Base-by-base conservation (phyloP, 1,284 basidiomycete genomes). In the Fomitopsis betulina region DNA sequence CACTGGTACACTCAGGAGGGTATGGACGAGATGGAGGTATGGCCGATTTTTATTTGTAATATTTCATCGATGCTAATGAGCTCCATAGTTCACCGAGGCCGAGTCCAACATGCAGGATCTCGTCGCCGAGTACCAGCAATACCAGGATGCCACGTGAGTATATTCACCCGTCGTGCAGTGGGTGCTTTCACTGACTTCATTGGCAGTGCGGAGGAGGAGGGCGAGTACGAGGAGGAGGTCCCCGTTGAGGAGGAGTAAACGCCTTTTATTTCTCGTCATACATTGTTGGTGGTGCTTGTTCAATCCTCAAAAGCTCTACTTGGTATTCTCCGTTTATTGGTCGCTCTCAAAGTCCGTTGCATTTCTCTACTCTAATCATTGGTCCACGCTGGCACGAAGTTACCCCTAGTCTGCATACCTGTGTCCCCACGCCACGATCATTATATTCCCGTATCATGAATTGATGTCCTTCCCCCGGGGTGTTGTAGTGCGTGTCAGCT, bases 1-100 rank as follows among this genome's bases (percentile, higher is more conserved):
- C 95, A 98, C 78, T 98, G 95, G 93, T 96, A 97, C 79, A 97
- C 94, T 49, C 93, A 95, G 73, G 94, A 96, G 82, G 95, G 96
- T 76, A 97, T 97, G 96, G 95, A 97, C 77, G 96, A 98, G 85
- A 94, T 98, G 89, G 94, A 94, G 81, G 87, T 86, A 63, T 3
- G 27, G 27, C 2, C 61, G 77, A 73, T 25, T 56, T 54, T 57
- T 6, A 5, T 39, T 25, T 53, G 37, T 9, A 7, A 30, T 12
- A 35, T 56, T 45, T 53, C 23, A 15, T 25, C 51, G 39, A 15
- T 30, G n/a, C 4, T 55, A 9, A 25, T 53, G n/a, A 35, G 62
- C 55, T 72, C 57, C 61, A 60, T 68, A 85, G 84, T 93, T 93
- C 83, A 95, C 94, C 63, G 94, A 97, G 77, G 94, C 94, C 59